A percentile compares a stretch with the other conserved stretches of the same genome.
These are phyloP conservation scores for Macrophomina pseudophaseolina DNA, from an alignment of 2,329 filamentous ascomycete genomes.

Conservation along the genomic window DNA sequence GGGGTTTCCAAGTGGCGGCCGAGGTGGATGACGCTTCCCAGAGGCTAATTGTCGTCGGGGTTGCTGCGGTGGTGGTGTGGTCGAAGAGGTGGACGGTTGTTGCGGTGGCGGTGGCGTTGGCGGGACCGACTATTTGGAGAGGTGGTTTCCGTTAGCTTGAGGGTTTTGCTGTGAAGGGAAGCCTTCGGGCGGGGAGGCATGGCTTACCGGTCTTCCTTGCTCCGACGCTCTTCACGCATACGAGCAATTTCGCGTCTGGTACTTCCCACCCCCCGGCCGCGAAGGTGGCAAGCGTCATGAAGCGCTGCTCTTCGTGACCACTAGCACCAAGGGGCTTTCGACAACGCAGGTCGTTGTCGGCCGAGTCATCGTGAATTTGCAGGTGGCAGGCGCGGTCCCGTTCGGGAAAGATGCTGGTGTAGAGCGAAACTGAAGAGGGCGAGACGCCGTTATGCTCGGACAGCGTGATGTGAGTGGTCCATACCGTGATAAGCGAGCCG, in stretches of 20 bases:
- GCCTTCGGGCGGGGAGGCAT: constrained; percentile 31
- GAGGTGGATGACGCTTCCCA: constrained; percentile 59
- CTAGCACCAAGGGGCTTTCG: constrained; percentile 29
- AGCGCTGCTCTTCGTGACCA: constrained; percentile 45
- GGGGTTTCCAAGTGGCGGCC: constrained; percentile 52
- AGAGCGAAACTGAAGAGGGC: constrained; percentile 53
- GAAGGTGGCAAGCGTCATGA: constrained; percentile 64
- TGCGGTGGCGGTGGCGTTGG: constrained; percentile 51
- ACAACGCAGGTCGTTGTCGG: constrained; percentile 54
- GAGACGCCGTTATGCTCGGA: constrained; percentile 49
- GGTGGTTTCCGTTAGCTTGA: neutral
- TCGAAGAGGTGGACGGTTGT: constrained; percentile 62
- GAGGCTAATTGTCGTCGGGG: constrained; percentile 58
- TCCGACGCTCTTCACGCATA: constrained; percentile 64
- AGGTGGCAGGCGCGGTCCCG: constrained; percentile 60
- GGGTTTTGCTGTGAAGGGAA: neutral
- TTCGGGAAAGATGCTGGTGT: constrained; percentile 64
- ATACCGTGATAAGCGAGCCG: constrained; percentile 62
- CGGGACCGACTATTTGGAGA: constrained; percentile 53
- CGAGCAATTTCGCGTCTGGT: constrained; percentile 56
- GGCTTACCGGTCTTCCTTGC: constrained; percentile 51
- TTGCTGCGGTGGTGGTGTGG: constrained; percentile 55
- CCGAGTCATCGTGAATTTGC: constrained; percentile 53
- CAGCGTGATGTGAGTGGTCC: constrained; percentile 62
- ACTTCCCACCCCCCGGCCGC: constrained; percentile 61